These are phyloP conservation scores for Penicillium sp. DNA, from an alignment of 2,329 filamentous ascomycete genomes.

Conservation along the genomic window DNA sequence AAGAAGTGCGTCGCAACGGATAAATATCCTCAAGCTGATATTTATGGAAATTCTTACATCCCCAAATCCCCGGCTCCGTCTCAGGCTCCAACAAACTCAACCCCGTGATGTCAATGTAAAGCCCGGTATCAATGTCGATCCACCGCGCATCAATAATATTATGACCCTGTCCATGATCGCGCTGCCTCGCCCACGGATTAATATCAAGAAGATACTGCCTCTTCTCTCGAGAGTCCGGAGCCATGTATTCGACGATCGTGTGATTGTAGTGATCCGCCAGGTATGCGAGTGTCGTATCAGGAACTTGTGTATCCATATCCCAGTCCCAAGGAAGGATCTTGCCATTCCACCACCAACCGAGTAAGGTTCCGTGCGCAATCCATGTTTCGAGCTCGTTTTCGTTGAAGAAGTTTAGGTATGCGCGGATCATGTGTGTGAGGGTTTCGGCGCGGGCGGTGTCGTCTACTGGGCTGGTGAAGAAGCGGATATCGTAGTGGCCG, in stretches of 20 bases:
- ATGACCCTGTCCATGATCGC: slow-evolving; percentile 64
- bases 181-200: slow-evolving; percentile 68
- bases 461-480: slow-evolving; percentile 62
- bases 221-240: slow-evolving; percentile 42
- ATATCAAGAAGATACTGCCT: slow-evolving; percentile 72
- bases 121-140: slow-evolving; percentile 73
- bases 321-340: slow-evolving; percentile 80
- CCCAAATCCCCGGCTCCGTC: slow-evolving; percentile 65
- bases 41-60: slow-evolving; percentile 77
- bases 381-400: slow-evolving; percentile 73
- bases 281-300: slow-evolving; percentile 64
- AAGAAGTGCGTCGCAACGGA: slow-evolving; percentile 71
- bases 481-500: slow-evolving; percentile 74
- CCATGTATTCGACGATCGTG: slow-evolving; percentile 56
- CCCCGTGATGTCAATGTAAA: slow-evolving; percentile 83
- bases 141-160: slow-evolving; percentile 85
- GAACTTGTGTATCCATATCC: slow-evolving; percentile 80
- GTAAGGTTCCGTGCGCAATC: slow-evolving; percentile 80
- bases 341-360: slow-evolving; percentile 89
- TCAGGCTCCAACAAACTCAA: slow-evolving; percentile 66
- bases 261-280: slow-evolving; percentile 68
- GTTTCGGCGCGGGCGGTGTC: slow-evolving; percentile 68
- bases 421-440: slow-evolving; percentile 69
- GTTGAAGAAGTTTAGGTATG: slow-evolving; percentile 69
- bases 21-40: slow-evolving; percentile 73